A percentile compares a stretch with the other conserved stretches of the same genome.
phyloP scores from a whole-genome alignment of 345 rosid genomes.

The Lagerstroemia speciosa region DNA sequence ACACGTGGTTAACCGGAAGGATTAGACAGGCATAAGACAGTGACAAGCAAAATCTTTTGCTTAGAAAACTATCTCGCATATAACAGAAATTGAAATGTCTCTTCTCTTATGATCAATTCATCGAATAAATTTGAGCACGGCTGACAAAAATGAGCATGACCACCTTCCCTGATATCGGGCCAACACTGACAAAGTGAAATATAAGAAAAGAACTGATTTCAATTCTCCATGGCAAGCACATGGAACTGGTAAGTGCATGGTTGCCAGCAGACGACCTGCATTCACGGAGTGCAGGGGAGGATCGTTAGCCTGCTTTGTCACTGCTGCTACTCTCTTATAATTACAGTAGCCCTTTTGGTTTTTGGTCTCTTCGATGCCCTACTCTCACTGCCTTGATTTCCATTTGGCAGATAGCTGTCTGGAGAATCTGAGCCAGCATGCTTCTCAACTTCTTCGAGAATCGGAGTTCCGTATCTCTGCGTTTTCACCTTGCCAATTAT shows the following conservation, averaged over 20 bases:
- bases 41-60: not conserved
- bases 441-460: conserved; percentile 55
- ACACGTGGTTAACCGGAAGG: not conserved
- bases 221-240: not conserved
- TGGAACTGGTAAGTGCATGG: not conserved
- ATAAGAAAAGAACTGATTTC: too few relatives aligned
- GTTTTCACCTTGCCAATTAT: conserved; percentile 79
- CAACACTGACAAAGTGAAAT: not conserved
- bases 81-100: not conserved
- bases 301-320: conserved; percentile 16
- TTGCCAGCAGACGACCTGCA: not conserved
- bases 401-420: conserved; percentile 15
- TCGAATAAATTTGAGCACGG: not conserved
- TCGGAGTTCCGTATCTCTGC: conserved; percentile 58
- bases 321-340: conserved; percentile 52
- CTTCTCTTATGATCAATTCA: not conserved
- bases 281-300: not conserved
- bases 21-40: not conserved
- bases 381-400: conserved; percentile 19
- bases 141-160: not conserved
- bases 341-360: conserved; percentile 36
- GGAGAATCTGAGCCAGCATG: conserved; percentile 18
- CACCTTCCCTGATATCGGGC: not conserved
- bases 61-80: not conserved
- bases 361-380: conserved; percentile 52